These are phyloP conservation scores for Tetragonia tetragonoides DNA, from an alignment of 148 eudicot species.

Conservation along the genomic window DNA sequence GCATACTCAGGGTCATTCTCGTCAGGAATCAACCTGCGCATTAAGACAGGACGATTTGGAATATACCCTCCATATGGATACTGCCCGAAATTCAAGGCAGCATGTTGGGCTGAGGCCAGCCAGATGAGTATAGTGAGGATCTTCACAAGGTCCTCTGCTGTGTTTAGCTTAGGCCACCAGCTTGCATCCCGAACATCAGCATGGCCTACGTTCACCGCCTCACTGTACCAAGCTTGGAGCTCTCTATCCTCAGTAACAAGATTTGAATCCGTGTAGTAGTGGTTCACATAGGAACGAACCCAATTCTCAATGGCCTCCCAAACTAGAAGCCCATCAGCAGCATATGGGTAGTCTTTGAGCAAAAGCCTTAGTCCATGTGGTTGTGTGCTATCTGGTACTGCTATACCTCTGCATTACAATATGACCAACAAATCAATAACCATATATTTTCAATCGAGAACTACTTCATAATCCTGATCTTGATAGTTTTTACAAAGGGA, in stretches of 20 bases:
- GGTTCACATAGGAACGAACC: slow-evolving; percentile 66
- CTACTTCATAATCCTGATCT: too few relatives aligned
- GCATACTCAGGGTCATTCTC: slow-evolving; percentile 71
- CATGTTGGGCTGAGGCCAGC: slow-evolving; percentile 93
- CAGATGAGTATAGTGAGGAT: slow-evolving; percentile 79
- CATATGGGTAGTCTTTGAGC: slow-evolving; percentile 89
- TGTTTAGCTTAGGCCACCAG: slow-evolving; percentile 81
- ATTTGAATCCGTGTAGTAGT: slow-evolving; percentile 63
- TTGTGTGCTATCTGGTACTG: slow-evolving; percentile 75
- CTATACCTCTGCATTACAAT: slow-evolving; percentile 65
- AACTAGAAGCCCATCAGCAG: slow-evolving; percentile 81
- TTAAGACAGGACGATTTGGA: slow-evolving; percentile 83
- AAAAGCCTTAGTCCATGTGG: slow-evolving; percentile 75
- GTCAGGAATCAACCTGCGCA: slow-evolving; percentile 77
- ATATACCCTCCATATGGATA: slow-evolving; percentile 95
- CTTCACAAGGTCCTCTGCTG: slow-evolving; percentile 55
- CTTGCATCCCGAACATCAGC: slow-evolving; percentile 59
- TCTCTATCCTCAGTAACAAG: slow-evolving; percentile 58
- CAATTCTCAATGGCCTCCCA: slow-evolving; percentile 80
- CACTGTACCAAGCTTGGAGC: slow-evolving; percentile 92
- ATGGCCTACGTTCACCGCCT: slow-evolving; percentile 88
- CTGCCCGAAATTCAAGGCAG: slow-evolving; percentile 90
- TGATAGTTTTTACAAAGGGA: too few relatives aligned
- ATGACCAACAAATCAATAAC: neutral
- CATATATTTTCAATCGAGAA: too few relatives aligned